Conservation (phyloP, 208 protist genomes). For the Acanthamoeba lenticulata region DNA sequence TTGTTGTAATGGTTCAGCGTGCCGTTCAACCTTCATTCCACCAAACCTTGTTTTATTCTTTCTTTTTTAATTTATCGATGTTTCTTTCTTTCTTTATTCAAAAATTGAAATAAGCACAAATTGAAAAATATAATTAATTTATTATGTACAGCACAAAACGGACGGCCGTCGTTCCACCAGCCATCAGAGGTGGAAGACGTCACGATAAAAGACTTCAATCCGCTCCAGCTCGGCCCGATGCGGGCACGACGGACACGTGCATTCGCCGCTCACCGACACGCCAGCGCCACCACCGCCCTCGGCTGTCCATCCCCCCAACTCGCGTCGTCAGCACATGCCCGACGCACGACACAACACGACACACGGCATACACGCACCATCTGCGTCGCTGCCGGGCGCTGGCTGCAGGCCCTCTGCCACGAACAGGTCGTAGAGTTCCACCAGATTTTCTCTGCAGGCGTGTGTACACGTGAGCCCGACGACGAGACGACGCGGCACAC, state of each 20-base stretch:
- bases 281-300: neutral
- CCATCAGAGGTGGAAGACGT: conserved; percentile 57
- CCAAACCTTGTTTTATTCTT: too few relatives aligned
- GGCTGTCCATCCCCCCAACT: too few relatives aligned
- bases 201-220: conserved; percentile 54
- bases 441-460: conserved; percentile 38
- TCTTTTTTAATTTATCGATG: too few relatives aligned
- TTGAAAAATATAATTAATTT: too few relatives aligned
- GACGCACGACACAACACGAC: too few relatives aligned
- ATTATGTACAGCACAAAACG: too few relatives aligned
- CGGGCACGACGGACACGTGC: conserved; percentile 23
- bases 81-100: too few relatives aligned
- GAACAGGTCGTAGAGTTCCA: conserved; percentile 41
- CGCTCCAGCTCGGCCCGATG: conserved; percentile 40
- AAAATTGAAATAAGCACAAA: too few relatives aligned
- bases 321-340: too few relatives aligned
- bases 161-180: too few relatives aligned
- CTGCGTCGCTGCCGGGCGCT: neutral
- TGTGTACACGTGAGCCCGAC: neutral
- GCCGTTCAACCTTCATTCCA: too few relatives aligned
- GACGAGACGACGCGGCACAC: neutral
- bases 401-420: conserved; percentile 31
- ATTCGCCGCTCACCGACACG: neutral
- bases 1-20: too few relatives aligned
- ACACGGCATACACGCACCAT: neutral